Percentiles rank a stretch among this genome's conserved stretches.
Conservation (phyloP, 257 asterid species). For the Salvia splendens region DNA sequence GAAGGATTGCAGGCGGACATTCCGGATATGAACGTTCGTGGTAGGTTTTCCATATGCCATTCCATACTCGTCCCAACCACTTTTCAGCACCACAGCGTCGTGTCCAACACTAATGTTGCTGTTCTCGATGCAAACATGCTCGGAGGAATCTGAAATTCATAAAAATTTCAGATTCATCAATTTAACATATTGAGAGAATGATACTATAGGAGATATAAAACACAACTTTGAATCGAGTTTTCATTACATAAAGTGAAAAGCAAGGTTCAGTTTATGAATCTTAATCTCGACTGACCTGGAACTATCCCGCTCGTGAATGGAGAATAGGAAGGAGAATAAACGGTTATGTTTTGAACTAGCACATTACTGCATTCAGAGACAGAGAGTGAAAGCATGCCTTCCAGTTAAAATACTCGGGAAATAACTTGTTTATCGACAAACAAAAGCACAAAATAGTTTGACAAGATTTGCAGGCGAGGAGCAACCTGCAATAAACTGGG, state of each 20-base stretch:
- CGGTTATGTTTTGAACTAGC: slow-evolving; percentile 78
- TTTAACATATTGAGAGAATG: neutral
- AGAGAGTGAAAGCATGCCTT: neutral
- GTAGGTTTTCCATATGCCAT: slow-evolving; percentile 70
- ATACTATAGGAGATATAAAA: neutral
- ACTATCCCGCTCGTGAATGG: slow-evolving; percentile 80
- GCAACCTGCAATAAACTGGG: slow-evolving; percentile 93
- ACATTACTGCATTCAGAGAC: slow-evolving; percentile 60
- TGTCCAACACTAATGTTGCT: slow-evolving; percentile 78
- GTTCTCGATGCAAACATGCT: slow-evolving; percentile 75
- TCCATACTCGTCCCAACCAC: slow-evolving; percentile 99
- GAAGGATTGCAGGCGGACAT: slow-evolving; percentile 51
- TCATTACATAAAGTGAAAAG: neutral
- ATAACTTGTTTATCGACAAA: neutral
- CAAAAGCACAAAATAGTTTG: neutral
- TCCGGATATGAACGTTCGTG: slow-evolving; percentile 57
- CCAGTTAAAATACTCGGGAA: neutral
- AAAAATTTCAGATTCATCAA: neutral
- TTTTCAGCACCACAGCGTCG: slow-evolving; percentile 74
- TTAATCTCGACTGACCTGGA: slow-evolving; percentile 62
- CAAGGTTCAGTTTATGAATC: neutral
- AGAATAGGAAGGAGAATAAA: slow-evolving; percentile 71
- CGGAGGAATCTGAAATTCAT: slow-evolving; percentile 71
- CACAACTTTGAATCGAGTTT: neutral
- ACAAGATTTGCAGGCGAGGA: slow-evolving; percentile 18